Percentiles rank a stretch among this genome's conserved stretches.
These are phyloP conservation scores for Chrysophaeum taylorii DNA, from an alignment of 352 stramenopile species.

Conservation along the genomic window DNA sequence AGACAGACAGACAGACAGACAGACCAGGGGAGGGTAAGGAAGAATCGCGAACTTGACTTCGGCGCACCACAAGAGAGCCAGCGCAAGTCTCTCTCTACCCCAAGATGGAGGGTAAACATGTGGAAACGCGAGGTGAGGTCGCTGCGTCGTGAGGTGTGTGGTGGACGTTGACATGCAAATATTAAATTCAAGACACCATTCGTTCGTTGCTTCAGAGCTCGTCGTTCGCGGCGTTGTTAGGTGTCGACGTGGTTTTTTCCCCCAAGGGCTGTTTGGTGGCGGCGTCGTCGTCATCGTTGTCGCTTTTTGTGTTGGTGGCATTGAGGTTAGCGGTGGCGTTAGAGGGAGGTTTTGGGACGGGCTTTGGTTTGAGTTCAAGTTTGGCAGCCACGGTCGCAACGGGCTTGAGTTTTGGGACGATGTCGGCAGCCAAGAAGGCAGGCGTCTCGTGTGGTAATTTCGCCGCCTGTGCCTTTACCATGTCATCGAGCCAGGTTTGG, in stretches of 20 bases:
- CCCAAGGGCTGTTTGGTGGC: not conserved
- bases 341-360: slow-evolving; percentile 16
- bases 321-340: not conserved
- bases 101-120: no score
- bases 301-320: slow-evolving; percentile 5
- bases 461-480: slow-evolving; percentile 55
- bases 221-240: slow-evolving; percentile 10
- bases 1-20: no score
- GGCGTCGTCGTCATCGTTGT: not conserved
- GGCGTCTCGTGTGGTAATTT: slow-evolving; percentile 56
- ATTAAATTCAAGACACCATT: no score
- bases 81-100: no score
- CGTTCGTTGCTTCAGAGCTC: no score
- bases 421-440: slow-evolving; percentile 66
- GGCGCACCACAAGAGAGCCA: no score
- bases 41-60: no score
- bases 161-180: no score
- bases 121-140: no score
- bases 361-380: slow-evolving; percentile 64
- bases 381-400: slow-evolving; percentile 65
- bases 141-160: no score
- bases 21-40: no score
- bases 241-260: slow-evolving; percentile 9
- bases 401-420: slow-evolving; percentile 65
- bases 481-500: slow-evolving; percentile 60